These are phyloP conservation scores for Boletus rubescentipes DNA, from an alignment of 768 basidiomycete genomes.

Conservation along the genomic window DNA sequence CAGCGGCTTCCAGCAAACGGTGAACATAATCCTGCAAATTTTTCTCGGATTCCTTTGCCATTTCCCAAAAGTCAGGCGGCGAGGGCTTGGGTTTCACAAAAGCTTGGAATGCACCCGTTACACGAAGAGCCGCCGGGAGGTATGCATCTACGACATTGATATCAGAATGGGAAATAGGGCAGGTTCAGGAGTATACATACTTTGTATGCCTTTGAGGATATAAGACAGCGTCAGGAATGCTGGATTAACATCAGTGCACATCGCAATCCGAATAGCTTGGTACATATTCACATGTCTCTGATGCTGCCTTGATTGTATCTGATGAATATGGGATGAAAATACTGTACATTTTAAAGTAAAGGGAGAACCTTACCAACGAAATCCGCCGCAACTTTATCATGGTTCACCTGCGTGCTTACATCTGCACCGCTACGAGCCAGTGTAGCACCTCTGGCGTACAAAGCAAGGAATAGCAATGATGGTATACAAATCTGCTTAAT, in stretches of 20 bases:
- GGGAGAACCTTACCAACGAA: not conserved
- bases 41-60: not conserved
- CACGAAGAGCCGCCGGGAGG: not conserved
- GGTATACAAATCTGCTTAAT: too few relatives aligned
- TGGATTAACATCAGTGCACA: not conserved
- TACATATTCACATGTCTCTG: constrained; percentile 1
- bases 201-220: not conserved
- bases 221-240: not conserved
- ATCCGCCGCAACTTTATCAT: too few relatives aligned
- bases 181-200: not conserved
- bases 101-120: not conserved
- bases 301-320: not conserved
- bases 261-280: not conserved
- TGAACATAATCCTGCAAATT: constrained; percentile 6
- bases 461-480: not conserved
- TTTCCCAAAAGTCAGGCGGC: constrained; percentile 13
- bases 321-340: not conserved
- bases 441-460: not conserved
- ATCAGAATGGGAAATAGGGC: not conserved
- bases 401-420: not conserved
- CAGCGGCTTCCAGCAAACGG: constrained; percentile 1
- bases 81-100: not conserved
- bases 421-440: too few relatives aligned
- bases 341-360: not conserved
- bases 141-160: not conserved